Percentiles rank a stretch among this genome's conserved stretches.
Evolutionary conservation across 2,329 filamentous ascomycete genomes (phyloP).

Genomic region (Colletotrichum liaoningense): DNA sequence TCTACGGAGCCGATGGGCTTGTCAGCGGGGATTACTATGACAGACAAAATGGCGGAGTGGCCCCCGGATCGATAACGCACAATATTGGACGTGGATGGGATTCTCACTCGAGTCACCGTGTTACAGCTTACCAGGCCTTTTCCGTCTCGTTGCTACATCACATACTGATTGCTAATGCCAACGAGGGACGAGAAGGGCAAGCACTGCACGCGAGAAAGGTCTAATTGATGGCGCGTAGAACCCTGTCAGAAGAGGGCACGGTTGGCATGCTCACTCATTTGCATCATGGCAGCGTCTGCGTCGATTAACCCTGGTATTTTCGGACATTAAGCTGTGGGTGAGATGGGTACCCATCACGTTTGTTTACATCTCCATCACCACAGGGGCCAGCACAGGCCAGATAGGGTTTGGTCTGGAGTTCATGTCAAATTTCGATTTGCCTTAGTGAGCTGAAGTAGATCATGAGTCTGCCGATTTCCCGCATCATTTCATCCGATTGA

Average conservation of each 20-base stretch:
- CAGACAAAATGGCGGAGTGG: background rate
- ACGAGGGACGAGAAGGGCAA: constrained; percentile 2
- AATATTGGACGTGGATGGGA: constrained; percentile 1
- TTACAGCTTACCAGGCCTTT: background rate
- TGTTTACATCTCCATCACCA: constrained; percentile 25
- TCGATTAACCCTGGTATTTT: constrained; percentile 32
- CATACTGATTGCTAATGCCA: background rate
- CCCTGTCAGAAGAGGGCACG: constrained; percentile 24
- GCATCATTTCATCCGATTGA: constrained; percentile 30
- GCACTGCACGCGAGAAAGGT: constrained; percentile 8
- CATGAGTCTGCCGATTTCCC: constrained; percentile 25
- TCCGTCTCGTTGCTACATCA: background rate
- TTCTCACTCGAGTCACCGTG: background rate
- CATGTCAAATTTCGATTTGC: constrained; percentile 19
- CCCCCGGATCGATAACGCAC: background rate
- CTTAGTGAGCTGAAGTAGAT: constrained; percentile 24
- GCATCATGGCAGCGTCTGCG: constrained; percentile 24
- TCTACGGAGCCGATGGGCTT: constrained; percentile 14
- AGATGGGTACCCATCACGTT: constrained; percentile 31
- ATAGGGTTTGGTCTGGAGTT: constrained; percentile 23
- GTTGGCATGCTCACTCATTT: constrained; percentile 32
- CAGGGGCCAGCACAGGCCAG: constrained; percentile 1
- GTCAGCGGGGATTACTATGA: background rate
- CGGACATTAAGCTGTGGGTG: constrained; percentile 36
- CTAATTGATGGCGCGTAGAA: constrained; percentile 1